Evolutionary conservation across 345 rosid species (phyloP).

Genomic region (Populus alba): DNA sequence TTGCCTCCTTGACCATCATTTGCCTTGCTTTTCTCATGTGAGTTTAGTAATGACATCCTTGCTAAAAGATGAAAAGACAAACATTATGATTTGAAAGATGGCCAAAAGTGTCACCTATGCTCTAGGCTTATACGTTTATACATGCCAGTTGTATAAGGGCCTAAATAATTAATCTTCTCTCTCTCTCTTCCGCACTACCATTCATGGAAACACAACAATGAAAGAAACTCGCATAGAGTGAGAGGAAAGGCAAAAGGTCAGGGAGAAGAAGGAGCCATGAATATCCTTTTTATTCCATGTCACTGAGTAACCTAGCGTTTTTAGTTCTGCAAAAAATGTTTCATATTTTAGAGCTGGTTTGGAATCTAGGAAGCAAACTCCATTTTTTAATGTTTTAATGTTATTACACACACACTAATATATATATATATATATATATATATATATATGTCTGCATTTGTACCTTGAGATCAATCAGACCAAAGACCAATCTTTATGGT

Average conservation of each 20-base stretch:
- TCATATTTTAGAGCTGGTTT: constrained; percentile 8
- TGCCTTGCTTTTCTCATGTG: constrained; percentile 3
- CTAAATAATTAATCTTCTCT: background rate
- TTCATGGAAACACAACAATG: background rate
- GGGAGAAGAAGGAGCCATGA: background rate
- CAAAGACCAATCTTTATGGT: background rate
- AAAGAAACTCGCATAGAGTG: background rate
- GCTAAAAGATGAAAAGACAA: background rate
- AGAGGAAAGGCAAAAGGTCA: background rate
- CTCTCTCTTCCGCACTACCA: background rate
- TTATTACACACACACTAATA: no score
- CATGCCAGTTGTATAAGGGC: background rate
- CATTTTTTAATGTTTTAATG: background rate
- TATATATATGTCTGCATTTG: background rate
- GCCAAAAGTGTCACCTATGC: constrained; percentile 1
- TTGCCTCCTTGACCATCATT: background rate
- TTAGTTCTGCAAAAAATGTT: background rate
- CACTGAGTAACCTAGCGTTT: background rate
- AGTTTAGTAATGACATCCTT: constrained; percentile 5
- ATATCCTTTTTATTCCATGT: background rate
- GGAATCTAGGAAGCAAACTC: constrained; percentile 33
- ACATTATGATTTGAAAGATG: constrained; percentile 21
- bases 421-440: no score
- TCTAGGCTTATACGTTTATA: background rate
- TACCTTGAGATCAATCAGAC: constrained; percentile 1